Conservation (phyloP, 495 filamentous ascomycete genomes). For the Parmelia sp. region DNA sequence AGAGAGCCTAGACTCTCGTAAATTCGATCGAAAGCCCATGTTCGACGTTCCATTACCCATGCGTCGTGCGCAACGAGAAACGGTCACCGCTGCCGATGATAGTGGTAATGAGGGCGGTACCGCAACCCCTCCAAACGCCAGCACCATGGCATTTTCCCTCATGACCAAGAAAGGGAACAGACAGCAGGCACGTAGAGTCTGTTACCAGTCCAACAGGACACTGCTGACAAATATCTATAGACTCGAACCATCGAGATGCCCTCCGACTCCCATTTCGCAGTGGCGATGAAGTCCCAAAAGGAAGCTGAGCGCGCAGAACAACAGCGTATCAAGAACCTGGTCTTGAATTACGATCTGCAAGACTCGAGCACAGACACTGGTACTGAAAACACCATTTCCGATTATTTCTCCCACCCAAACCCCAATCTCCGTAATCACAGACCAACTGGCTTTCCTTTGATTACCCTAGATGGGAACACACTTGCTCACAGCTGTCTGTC, state of each 20-base stretch:
- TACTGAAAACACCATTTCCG: constrained; percentile 28
- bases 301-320: constrained; percentile 94
- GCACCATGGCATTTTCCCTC: constrained; percentile 88
- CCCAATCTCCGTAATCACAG: constrained; percentile 34
- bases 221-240: constrained; percentile 38
- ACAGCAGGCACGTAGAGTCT: constrained; percentile 61
- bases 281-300: constrained; percentile 92
- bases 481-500: constrained; percentile 31
- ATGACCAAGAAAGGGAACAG: constrained; percentile 95
- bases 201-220: no score
- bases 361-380: constrained; percentile 46
- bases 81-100: constrained; percentile 42
- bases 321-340: constrained; percentile 93
- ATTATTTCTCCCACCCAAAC: constrained; percentile 37
- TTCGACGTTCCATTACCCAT: constrained; percentile 95
- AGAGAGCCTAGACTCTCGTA: constrained; percentile 87
- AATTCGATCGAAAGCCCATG: constrained; percentile 85
- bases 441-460: constrained; percentile 20
- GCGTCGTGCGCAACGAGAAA: constrained; percentile 61
- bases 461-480: constrained; percentile 5
- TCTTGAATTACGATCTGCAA: constrained; percentile 90
- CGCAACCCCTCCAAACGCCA: constrained; percentile 40
- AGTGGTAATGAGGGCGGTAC: constrained; percentile 38
- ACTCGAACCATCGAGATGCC: constrained; percentile 91
- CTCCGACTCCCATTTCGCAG: constrained; percentile 87